Base-by-base conservation (phyloP, 768 basidiomycete genomes). In the Leccinum incarnatum region DNA sequence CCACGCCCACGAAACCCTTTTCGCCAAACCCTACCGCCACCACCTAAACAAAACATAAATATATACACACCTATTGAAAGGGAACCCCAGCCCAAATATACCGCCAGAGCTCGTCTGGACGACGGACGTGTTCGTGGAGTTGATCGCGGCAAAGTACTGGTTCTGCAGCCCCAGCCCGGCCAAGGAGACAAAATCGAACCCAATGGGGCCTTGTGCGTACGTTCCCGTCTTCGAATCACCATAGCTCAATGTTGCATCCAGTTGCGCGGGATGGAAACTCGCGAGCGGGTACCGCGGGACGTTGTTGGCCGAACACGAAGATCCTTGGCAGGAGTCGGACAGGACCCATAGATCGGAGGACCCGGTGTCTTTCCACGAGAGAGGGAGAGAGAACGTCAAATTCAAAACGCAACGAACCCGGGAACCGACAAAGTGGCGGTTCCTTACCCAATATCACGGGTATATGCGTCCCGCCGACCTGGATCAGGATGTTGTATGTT, bases 331-430 rank as follows among this genome's bases (percentile, higher is more conserved):
- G 0, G 78, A 72, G 52, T 84, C 79, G 0, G 87, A 87, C 27
- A 86, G 71, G 10, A 87, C 79, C 90, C 90, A 92, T 5, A 91
- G 69, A 65, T 92, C 89, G 5, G 89, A 85, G 2, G 89, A 91
- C 47, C 89, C 89, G 2, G 88, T 89, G 62, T 91, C 89, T 88
- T 55, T 5, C 37, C 37, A 40, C 37, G 3, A 17, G 37, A 40
- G 1, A 40, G 37, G 47, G n/a, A 45, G 19, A 36, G 15, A 32
- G 8, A 15, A 30, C 1, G 34, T 68, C 27, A 69, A 23, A 40
- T 40, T 40, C 9, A 40, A 40, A n/a, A 53, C 21, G 27, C 37
- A 2, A 12, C 25, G 14, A 25, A 32, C 19, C 14, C 9, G 37
- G 42, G 9, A 6, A 51, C 11, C 1, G 2, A 5, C 30, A 14